Percentiles rank a stretch among this genome's conserved stretches.
These are phyloP conservation scores for Arachis stenosperma DNA, from an alignment of 306 rosid species.

Conservation along the genomic window DNA sequence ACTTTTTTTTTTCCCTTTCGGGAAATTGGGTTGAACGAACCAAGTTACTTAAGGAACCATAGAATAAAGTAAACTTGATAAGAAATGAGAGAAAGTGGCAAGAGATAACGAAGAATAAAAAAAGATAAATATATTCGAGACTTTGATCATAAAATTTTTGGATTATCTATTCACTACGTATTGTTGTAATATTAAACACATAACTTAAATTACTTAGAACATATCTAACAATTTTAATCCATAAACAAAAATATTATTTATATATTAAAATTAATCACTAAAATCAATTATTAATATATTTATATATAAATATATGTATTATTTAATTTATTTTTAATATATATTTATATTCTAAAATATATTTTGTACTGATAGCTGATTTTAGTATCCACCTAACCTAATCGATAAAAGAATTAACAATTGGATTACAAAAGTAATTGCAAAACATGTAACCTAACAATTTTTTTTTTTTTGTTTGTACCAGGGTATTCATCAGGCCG, in stretches of 20 bases:
- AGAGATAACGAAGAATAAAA: not conserved
- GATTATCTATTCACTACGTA: not conserved
- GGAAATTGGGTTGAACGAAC: not conserved
- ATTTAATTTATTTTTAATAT: too few species aligned
- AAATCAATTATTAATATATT: too few species aligned
- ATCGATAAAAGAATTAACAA: not conserved
- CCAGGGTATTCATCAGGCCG: too few species aligned
- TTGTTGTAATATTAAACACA: not conserved
- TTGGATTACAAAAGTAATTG: not conserved
- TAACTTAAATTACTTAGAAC: not conserved
- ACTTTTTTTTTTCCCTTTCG: too few species aligned
- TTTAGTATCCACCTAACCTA: too few species aligned
- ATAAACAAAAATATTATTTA: too few species aligned
- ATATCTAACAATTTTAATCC: not conserved
- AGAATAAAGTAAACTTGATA: conserved; percentile 5
- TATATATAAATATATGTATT: too few species aligned
- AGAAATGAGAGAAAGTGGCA: conserved; percentile 2
- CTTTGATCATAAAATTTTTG: not conserved
- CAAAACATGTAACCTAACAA: not conserved
- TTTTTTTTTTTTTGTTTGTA: too few species aligned
- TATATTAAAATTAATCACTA: too few species aligned
- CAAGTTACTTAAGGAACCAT: not conserved
- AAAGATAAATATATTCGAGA: not conserved
- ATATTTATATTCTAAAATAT: too few species aligned
- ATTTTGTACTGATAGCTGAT: too few species aligned